A percentile compares a stretch with the other conserved stretches of the same genome.
These are phyloP conservation scores for Beauveria sp. DNA, from an alignment of 2,329 filamentous ascomycete genomes.

Conservation along the genomic window DNA sequence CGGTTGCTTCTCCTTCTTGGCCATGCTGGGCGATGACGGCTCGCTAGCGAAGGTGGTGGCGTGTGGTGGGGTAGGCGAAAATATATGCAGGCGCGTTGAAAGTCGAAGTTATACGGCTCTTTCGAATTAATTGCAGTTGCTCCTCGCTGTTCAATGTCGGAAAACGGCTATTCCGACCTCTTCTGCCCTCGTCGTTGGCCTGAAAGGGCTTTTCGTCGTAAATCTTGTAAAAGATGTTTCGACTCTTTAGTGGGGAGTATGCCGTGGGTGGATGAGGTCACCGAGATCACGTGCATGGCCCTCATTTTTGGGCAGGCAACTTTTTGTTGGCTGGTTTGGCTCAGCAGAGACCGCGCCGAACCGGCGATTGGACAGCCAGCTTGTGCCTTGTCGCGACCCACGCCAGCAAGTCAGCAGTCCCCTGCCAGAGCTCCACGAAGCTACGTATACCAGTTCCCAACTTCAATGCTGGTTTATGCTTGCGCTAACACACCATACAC, in stretches of 20 bases:
- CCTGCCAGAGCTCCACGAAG: conserved; percentile 4
- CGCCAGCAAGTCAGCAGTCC: conserved; percentile 1
- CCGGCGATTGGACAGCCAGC: background rate
- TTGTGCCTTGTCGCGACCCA: background rate
- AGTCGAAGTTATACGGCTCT: background rate
- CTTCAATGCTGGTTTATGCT: background rate
- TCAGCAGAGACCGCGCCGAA: background rate
- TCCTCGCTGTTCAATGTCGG: background rate
- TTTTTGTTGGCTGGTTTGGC: background rate
- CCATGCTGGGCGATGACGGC: conserved; percentile 46
- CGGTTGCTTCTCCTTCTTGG: conserved; percentile 52
- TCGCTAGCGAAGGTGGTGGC: background rate
- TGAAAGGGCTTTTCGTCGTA: conserved; percentile 4
- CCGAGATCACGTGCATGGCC: conserved; percentile 19
- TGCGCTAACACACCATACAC: background rate
- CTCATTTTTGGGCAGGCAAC: background rate
- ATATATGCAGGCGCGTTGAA: background rate
- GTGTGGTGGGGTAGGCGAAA: conserved; percentile 7
- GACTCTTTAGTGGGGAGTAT: conserved; percentile 16
- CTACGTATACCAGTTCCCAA: conserved; percentile 14
- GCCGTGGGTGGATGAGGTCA: conserved; percentile 20
- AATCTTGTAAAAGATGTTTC: conserved; percentile 15
- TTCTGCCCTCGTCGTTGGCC: conserved; percentile 5
- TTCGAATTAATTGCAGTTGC: background rate
- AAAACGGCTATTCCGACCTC: background rate